These are phyloP conservation scores for Paramecium octaurelia DNA, from an alignment of 73 alveolate species.

Conservation along the genomic window DNA sequence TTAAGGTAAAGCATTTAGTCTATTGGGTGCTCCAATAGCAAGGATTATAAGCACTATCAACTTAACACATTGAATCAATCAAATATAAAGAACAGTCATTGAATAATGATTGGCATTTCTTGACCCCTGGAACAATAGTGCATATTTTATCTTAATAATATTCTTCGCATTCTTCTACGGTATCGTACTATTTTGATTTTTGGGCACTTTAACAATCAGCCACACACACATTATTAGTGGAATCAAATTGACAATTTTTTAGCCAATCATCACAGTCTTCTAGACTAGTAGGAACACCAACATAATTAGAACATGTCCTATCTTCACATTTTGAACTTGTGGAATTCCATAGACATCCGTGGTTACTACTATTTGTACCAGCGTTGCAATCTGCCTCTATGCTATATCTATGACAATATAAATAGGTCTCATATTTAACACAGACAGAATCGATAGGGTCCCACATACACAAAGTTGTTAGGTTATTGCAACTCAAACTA, in stretches of 20 bases:
- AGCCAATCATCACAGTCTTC: background rate
- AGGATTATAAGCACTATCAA: background rate
- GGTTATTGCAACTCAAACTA: background rate
- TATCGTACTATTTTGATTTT: background rate
- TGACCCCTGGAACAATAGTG: background rate
- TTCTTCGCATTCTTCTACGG: background rate
- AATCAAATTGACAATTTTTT: background rate
- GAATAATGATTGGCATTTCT: background rate
- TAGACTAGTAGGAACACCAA: background rate
- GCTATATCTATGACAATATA: background rate
- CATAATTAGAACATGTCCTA: background rate
- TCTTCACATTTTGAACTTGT: background rate
- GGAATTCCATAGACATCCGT: background rate
- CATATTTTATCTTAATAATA: background rate
- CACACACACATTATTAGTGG: background rate
- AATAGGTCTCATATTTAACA: background rate
- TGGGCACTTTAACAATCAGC: background rate
- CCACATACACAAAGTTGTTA: background rate
- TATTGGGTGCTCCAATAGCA: background rate
- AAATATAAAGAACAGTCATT: background rate
- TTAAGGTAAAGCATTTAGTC: background rate
- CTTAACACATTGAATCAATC: background rate
- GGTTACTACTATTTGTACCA: background rate
- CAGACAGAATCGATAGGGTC: background rate
- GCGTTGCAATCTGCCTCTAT: background rate